Conservation (phyloP, 2,329 filamentous ascomycete species). For the Fusarium annulatum region DNA sequence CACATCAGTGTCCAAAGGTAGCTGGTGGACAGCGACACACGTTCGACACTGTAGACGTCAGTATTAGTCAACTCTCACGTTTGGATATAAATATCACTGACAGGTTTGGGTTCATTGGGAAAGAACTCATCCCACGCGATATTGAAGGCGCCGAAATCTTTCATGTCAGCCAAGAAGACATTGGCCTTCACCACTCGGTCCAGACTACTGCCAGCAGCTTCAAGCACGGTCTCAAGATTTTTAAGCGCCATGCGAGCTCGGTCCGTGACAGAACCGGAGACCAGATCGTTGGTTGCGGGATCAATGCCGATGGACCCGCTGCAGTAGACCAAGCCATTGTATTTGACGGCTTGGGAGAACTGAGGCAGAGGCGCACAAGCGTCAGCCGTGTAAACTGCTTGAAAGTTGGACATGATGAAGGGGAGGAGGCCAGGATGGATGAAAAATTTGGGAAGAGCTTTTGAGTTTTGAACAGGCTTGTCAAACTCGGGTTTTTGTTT, state of each 20-base stretch:
- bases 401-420: neutral
- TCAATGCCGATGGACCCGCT: constrained; percentile 2
- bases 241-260: neutral
- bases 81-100: no score
- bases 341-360: constrained; percentile 1
- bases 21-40: constrained; percentile 4
- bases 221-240: neutral
- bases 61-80: neutral
- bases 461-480: no score
- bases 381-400: neutral
- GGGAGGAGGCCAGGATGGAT: no score
- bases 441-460: no score
- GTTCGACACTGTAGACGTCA: neutral
- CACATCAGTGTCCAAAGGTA: constrained; percentile 5
- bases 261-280: neutral
- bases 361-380: neutral
- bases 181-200: constrained; percentile 8
- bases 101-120: neutral
- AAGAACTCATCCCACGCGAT: constrained; percentile 13
- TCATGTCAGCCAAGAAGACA: constrained; percentile 8
- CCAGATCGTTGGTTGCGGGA: neutral
- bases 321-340: constrained; percentile 4
- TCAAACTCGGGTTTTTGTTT: no score
- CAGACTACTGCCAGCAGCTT: constrained; percentile 2
- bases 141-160: constrained; percentile 2